A percentile compares a stretch with the other conserved stretches of the same genome.
phyloP scores from a whole-genome alignment of 1,284 basidiomycete species.

The Grifola frondosa region DNA sequence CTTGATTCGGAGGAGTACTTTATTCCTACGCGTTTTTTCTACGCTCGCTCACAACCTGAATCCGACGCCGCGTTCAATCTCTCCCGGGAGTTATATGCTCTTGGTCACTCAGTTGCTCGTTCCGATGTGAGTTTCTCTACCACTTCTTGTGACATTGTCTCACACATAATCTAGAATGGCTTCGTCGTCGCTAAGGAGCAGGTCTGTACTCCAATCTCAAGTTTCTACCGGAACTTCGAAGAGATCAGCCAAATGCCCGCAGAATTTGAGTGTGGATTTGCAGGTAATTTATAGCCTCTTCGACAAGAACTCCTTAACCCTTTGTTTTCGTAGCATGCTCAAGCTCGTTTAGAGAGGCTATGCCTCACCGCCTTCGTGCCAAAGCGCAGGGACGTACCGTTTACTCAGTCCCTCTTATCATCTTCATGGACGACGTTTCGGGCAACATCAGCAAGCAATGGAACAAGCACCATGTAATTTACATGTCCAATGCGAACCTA shows the following conservation, averaged over 20 bases:
- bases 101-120: neutral
- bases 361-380: slow-evolving; percentile 1
- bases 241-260: neutral
- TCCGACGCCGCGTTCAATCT: neutral
- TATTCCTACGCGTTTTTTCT: slow-evolving; percentile 24
- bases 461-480: slow-evolving; percentile 36
- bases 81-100: neutral
- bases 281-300: neutral
- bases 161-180: neutral
- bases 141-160: neutral
- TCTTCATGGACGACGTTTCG: slow-evolving; percentile 37
- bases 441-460: slow-evolving; percentile 45
- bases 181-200: neutral
- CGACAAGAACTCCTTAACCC: too few species aligned
- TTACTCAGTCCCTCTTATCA: slow-evolving; percentile 3
- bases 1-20: slow-evolving; percentile 19
- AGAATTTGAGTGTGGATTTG: slow-evolving; percentile 1
- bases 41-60: neutral
- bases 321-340: too few species aligned
- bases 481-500: slow-evolving; percentile 4
- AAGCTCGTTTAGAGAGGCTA: neutral
- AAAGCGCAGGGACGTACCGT: slow-evolving; percentile 1
- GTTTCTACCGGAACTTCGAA: neutral
- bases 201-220: neutral
- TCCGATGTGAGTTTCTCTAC: slow-evolving; percentile 2